Percentiles rank a stretch among this genome's conserved stretches.
phyloP scores from a whole-genome alignment of 164 flowering plant genomes.

The Taxillus chinensis region DNA sequence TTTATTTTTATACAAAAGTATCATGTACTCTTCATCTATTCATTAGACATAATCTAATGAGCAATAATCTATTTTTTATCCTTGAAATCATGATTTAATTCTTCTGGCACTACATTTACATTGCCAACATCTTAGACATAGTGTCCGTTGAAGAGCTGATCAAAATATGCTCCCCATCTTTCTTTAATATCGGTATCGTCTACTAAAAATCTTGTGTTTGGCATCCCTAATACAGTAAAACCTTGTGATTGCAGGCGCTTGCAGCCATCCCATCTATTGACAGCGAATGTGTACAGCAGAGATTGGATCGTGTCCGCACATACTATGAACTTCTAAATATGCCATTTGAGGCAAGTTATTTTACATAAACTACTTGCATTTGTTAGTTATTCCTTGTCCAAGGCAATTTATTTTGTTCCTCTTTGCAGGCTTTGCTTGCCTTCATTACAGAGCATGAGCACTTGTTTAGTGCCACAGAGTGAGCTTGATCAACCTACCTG shows the following conservation, averaged over 20 bases:
- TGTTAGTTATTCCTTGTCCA: neutral
- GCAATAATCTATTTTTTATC: too few relatives aligned
- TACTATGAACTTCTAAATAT: slow-evolving; percentile 88
- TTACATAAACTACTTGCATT: neutral
- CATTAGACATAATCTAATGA: too few relatives aligned
- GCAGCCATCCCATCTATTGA: slow-evolving; percentile 93
- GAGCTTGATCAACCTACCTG: slow-evolving; percentile 20
- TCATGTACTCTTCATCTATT: too few relatives aligned
- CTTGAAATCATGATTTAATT: too few relatives aligned
- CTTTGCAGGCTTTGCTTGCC: slow-evolving; percentile 82
- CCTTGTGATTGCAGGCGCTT: slow-evolving; percentile 48
- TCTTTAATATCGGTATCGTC: too few relatives aligned
- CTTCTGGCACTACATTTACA: too few relatives aligned
- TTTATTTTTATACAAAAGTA: too few relatives aligned
- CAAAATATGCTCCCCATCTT: too few relatives aligned
- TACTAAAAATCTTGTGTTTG: too few relatives aligned
- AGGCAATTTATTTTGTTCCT: neutral
- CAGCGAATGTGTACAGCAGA: slow-evolving; percentile 78
- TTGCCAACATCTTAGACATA: too few relatives aligned
- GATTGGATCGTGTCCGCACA: slow-evolving; percentile 82
- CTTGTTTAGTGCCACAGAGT: slow-evolving; percentile 75
- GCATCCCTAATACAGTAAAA: too few relatives aligned
- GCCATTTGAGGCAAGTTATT: slow-evolving; percentile 75
- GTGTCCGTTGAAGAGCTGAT: too few relatives aligned
- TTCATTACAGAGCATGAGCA: slow-evolving; percentile 75